A percentile compares a stretch with the other conserved stretches of the same genome.
phyloP scores from a whole-genome alignment of 2,329 filamentous ascomycete genomes.

The Stromatinia cepivora region DNA sequence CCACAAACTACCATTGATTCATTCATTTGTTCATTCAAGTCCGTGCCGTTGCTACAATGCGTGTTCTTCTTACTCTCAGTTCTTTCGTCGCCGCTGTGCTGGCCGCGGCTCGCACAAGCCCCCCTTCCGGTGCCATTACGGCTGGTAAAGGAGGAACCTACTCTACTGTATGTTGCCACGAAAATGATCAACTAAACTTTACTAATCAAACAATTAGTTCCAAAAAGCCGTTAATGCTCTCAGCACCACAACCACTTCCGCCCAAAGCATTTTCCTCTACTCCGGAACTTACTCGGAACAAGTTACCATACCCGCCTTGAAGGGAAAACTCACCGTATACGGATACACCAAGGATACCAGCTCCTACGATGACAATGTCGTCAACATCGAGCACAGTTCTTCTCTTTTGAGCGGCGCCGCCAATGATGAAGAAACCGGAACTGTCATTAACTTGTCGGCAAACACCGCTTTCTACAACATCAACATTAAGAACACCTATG shows the following conservation, averaged over 20 bases:
- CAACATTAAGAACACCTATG: conserved; percentile 55
- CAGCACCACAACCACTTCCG: conserved; percentile 46
- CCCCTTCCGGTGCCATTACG: conserved; percentile 50
- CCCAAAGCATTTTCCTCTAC: conserved; percentile 56
- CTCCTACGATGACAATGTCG: conserved; percentile 52
- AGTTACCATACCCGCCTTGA: conserved; percentile 51
- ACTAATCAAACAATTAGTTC: conserved; percentile 40
- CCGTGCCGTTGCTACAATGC: conserved; percentile 30
- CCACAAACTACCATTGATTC: background rate
- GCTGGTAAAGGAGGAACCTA: conserved; percentile 48
- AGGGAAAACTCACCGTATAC: conserved; percentile 53
- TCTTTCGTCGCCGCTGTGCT: conserved; percentile 35
- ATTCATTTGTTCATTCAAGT: background rate
- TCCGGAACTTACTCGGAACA: conserved; percentile 59
- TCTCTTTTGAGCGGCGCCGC: conserved; percentile 45
- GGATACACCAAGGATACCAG: conserved; percentile 52
- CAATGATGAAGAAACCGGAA: conserved; percentile 46
- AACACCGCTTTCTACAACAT: conserved; percentile 60
- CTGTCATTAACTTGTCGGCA: conserved; percentile 42
- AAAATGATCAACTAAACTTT: background rate
- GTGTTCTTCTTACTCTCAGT: conserved; percentile 33
- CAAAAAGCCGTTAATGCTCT: conserved; percentile 53
- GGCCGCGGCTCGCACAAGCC: conserved; percentile 43
- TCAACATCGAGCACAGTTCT: conserved; percentile 47
- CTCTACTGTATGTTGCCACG: conserved; percentile 42